Base-by-base conservation (phyloP, 768 basidiomycete species). In the Rhizopogon vulgaris region DNA sequence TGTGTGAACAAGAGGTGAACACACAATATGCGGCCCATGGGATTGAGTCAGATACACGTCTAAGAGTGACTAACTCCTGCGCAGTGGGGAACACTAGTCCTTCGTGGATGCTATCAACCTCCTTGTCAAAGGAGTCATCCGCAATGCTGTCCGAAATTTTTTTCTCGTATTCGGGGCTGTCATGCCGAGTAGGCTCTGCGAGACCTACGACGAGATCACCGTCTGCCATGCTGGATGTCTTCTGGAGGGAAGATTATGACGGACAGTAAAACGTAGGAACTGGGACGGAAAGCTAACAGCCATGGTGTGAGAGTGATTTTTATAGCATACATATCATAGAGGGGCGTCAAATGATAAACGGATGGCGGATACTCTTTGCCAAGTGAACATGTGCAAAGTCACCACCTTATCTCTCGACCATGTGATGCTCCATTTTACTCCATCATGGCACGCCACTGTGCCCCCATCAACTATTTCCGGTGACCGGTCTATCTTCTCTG, bases 51-150 rank as follows among this genome's bases (percentile, higher is more conserved):
- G 84, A 63, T 7, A 87, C 79, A 41, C 84, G 77, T 25, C 83
- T 75, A 30, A 87, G 70, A 9, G 80, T 82, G 4, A 53, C 58
- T 27, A 71, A 62, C 66, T 87, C 85, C 61, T 85, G 78, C 24
- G 78, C 78, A 0, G 82, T 82, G 3, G 85, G 85, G 58, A 83
- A 82, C 57, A 76, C 76, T 49, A 85, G 71, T 18, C 78, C 82
- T 41, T 80, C 79, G 38, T 75, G 71, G 40, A 64, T 67, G 28
- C 68, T 66, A 45, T 74, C 76, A 49, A 59, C 56, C 41, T 72
- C 69, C 47, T 57, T 51, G 22, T 64, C 65, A 50, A 62, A 51
- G 28, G 40, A 34, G 7, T 57, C 56, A 39, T 54, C 50, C 22
- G 46, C 30, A 25, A 24, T 14, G 8, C 32, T 25, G 25, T 41